Evolutionary conservation across 2,329 filamentous ascomycete genomes (phyloP).

Genomic region (Penicillium decumbens): DNA sequence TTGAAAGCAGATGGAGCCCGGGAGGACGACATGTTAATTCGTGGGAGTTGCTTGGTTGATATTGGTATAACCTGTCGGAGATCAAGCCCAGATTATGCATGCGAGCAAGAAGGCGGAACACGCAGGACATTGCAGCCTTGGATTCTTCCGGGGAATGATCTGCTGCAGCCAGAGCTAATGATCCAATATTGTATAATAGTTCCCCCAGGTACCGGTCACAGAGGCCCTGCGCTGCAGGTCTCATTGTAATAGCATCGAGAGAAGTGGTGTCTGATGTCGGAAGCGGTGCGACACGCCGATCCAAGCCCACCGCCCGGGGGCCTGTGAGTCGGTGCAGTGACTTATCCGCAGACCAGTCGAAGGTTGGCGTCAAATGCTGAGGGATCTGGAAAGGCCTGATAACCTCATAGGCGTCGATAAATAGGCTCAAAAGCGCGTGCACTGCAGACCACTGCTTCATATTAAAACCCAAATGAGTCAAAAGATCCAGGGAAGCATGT

Average conservation of each 20-base stretch:
- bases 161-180: constrained; percentile 42
- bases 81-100: constrained; percentile 45
- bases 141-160: constrained; percentile 33
- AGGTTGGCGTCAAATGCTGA: constrained; percentile 2
- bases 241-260: constrained; percentile 24
- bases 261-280: constrained; percentile 6
- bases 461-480: constrained; percentile 39
- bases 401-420: constrained; percentile 37
- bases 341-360: constrained; percentile 15
- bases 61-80: constrained; percentile 43
- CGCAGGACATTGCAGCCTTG: constrained; percentile 41
- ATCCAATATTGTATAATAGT: constrained; percentile 38
- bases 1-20: constrained; percentile 42
- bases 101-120: constrained; percentile 43
- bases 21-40: constrained; percentile 39
- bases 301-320: background rate
- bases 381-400: constrained; percentile 18
- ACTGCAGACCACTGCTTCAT: constrained; percentile 41
- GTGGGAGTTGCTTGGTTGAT: constrained; percentile 26
- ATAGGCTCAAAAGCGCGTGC: constrained; percentile 34
- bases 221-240: constrained; percentile 23
- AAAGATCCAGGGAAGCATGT: constrained; percentile 31
- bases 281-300: constrained; percentile 2
- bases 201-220: constrained; percentile 32
- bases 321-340: constrained; percentile 33